Evolutionary conservation across 179 eudicot genomes (phyloP).

Genomic region (Actinidia chinensis): DNA sequence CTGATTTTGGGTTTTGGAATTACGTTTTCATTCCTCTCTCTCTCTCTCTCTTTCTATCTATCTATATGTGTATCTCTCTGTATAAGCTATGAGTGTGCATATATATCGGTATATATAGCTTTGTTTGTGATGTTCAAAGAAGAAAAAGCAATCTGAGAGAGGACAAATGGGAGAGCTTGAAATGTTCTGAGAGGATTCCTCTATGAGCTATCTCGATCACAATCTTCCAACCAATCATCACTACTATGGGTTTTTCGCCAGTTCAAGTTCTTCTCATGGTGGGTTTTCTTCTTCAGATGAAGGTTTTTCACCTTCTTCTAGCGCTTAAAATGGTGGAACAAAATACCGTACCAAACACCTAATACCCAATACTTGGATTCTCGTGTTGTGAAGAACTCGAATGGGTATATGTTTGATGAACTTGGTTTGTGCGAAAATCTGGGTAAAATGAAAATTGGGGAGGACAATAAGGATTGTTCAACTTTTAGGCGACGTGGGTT

Average conservation of each 20-base stretch:
- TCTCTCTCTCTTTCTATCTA: not conserved
- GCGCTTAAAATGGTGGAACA: slow-evolving; percentile 30
- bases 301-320: slow-evolving; percentile 40
- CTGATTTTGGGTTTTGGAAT: slow-evolving; percentile 35
- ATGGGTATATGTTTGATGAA: slow-evolving; percentile 36
- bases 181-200: slow-evolving; percentile 20
- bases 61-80: not conserved
- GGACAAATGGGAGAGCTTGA: slow-evolving; percentile 28
- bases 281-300: slow-evolving; percentile 31
- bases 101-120: slow-evolving; percentile 23
- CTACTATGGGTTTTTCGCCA: slow-evolving; percentile 7
- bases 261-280: slow-evolving; percentile 23
- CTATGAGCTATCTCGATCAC: slow-evolving; percentile 10
- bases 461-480: slow-evolving; percentile 24
- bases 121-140: slow-evolving; percentile 27
- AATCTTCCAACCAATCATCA: slow-evolving; percentile 12
- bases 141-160: not conserved
- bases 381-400: slow-evolving; percentile 23
- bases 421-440: slow-evolving; percentile 40
- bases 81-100: slow-evolving; percentile 11
- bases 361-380: slow-evolving; percentile 20
- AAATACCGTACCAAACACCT: slow-evolving; percentile 25
- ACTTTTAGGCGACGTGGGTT: slow-evolving; percentile 23
- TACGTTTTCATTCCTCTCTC: slow-evolving; percentile 10
- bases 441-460: slow-evolving; percentile 40